phyloP scores from a whole-genome alignment of 768 basidiomycete genomes.

The Podaxis mareebaensis region DNA sequence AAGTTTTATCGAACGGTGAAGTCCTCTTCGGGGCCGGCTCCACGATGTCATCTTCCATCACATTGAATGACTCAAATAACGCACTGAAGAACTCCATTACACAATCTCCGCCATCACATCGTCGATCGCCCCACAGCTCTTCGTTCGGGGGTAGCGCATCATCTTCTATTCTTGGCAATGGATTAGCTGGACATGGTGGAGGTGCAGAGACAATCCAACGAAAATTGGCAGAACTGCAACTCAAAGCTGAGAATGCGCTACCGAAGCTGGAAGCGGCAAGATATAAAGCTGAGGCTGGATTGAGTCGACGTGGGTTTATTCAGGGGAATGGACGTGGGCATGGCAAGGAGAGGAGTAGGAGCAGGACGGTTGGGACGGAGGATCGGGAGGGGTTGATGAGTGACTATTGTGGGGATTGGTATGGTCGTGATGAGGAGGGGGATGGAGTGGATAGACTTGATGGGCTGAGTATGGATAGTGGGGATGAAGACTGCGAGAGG shows the following conservation, averaged over 20 bases:
- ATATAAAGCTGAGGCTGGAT: slow-evolving; percentile 74
- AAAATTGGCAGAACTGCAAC: slow-evolving; percentile 40
- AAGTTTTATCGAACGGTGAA: slow-evolving; percentile 36
- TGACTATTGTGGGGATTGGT: no score
- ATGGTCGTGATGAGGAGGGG: no score
- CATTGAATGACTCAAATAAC: neutral
- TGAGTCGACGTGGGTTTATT: slow-evolving; percentile 62
- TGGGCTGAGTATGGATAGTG: no score
- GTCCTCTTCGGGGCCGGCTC: neutral
- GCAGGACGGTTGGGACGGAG: no score
- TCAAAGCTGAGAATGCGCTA: slow-evolving; percentile 31
- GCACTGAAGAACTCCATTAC: neutral
- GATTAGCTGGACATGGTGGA: slow-evolving; percentile 8
- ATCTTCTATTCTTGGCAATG: neutral
- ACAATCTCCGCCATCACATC: neutral
- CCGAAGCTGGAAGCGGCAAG: slow-evolving; percentile 62
- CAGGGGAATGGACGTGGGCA: neutral
- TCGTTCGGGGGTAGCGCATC: neutral
- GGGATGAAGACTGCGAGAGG: no score
- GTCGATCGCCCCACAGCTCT: slow-evolving; percentile 28
- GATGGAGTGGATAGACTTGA: no score
- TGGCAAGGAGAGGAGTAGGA: no score
- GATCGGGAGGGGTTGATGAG: no score
- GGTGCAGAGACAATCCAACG: slow-evolving; percentile 34
- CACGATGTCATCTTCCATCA: neutral